Percentiles rank a stretch among this genome's conserved stretches.
phyloP scores from a whole-genome alignment of 768 basidiomycete genomes.

The Boletus insuetus region DNA sequence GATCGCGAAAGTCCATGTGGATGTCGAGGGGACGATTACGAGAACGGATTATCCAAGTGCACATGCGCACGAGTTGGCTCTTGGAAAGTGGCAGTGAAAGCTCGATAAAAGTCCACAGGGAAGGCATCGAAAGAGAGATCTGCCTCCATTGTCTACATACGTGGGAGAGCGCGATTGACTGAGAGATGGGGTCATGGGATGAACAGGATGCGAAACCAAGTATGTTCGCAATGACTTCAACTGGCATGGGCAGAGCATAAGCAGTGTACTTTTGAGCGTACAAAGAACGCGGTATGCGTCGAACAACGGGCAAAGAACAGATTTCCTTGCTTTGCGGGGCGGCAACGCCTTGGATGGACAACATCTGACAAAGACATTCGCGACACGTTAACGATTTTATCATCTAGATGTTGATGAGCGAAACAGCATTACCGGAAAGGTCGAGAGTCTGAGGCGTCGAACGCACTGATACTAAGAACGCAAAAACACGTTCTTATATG shows the following conservation, averaged over 20 bases:
- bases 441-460: background rate
- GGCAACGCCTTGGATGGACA: slow-evolving; percentile 2
- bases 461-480: background rate
- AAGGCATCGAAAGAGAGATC: slow-evolving; percentile 42
- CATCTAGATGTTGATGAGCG: background rate
- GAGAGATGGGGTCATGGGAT: slow-evolving; percentile 24
- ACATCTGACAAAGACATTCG: slow-evolving; percentile 9
- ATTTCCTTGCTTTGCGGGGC: background rate
- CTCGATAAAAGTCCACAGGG: slow-evolving; percentile 51
- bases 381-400: background rate
- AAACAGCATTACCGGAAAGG: background rate
- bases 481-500: background rate
- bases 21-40: slow-evolving; percentile 45
- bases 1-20: slow-evolving; percentile 57
- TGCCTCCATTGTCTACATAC: slow-evolving; percentile 51
- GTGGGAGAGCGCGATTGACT: slow-evolving; percentile 40
- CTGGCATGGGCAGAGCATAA: slow-evolving; percentile 25
- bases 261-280: background rate
- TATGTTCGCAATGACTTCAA: slow-evolving; percentile 37
- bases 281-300: background rate
- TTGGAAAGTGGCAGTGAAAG: slow-evolving; percentile 43
- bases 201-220: slow-evolving; percentile 32
- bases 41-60: slow-evolving; percentile 46
- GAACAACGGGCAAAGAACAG: background rate
- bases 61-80: slow-evolving; percentile 36